Base-by-base conservation (phyloP, 164 flowering plant genomes). In the Vitis cinerea region DNA sequence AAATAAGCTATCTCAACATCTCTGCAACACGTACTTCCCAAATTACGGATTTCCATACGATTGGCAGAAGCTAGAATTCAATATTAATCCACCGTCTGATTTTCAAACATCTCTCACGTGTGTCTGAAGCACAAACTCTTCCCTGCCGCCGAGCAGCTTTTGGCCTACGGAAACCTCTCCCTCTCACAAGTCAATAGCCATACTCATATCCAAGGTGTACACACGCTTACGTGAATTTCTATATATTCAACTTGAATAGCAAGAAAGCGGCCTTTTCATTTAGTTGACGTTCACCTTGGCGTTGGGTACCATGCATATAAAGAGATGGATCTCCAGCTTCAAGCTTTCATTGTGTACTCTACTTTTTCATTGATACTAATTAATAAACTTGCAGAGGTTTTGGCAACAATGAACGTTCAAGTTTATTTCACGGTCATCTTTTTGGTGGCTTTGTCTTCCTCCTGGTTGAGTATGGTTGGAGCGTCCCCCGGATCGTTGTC, bases 401-500 rank as follows among this genome's bases (percentile, higher is more conserved):
- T 57, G 2, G 61, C 10, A n/a, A 19, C 61, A 58, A 58, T 8
- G 27, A 23, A 17, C 27, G 19, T 19, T 58, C 61, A 30, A 17
- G 31, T 27, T 23, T 10, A 0, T 58, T 58, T 17, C 27, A 58
- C 16, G 0, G 11, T 17, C 27, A 17, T 58, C 11, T 23, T 58
- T 19, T 3, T 58, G 0, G 30, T 69, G 16, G 56, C 44, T 55
- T 54, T 71, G n/a, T 31, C 23, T 66, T 69, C 63, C 59, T 50
- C 64, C 31, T 37, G 77, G 74, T 78, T 68, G 19, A 23, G 19
- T 51, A 29, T 53, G 27, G 63, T 77, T 3, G 3, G 57, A 8
- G 19, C 69, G 0, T 68, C 59, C 2, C 61, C 79, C 1, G 54
- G 27, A 7, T 60, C 75, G 59, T 50, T 72, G 61, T 80, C 83